Conservation (phyloP, 768 basidiomycete species). For the Podaxis pistillaris region DNA sequence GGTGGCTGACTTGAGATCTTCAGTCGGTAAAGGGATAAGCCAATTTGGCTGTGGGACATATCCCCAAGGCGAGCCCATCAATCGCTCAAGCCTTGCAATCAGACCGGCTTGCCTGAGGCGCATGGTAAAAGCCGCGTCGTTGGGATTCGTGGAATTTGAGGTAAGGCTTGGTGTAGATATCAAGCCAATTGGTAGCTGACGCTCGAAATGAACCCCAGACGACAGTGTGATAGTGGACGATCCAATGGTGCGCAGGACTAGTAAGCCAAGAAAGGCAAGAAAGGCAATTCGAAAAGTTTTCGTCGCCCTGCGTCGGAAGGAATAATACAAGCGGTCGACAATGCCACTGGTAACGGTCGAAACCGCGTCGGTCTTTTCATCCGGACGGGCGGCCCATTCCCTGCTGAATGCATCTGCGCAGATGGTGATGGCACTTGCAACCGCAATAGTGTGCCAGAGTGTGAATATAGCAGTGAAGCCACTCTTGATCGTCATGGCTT, state of each 20-base stretch:
- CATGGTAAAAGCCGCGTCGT: neutral
- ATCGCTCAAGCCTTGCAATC: slow-evolving; percentile 2
- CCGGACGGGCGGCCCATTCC: neutral
- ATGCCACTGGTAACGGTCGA: neutral
- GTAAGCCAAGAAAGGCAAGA: neutral
- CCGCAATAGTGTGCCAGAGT: neutral
- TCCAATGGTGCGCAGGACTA: neutral
- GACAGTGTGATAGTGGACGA: neutral
- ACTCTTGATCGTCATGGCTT: neutral
- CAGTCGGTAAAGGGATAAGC: slow-evolving; percentile 4
- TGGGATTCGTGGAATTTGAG: neutral
- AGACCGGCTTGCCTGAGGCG: neutral
- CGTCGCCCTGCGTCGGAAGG: neutral
- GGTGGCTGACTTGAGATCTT: neutral
- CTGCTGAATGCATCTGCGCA: neutral
- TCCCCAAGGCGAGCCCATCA: neutral
- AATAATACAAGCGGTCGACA: neutral
- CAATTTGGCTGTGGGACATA: neutral
- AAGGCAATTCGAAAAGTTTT: neutral
- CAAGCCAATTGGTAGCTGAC: neutral
- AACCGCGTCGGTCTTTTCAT: neutral
- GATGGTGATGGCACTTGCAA: neutral
- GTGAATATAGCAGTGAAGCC: neutral
- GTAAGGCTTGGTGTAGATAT: neutral
- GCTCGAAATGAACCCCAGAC: slow-evolving; percentile 1